These are phyloP conservation scores for Agrostemma githago DNA, from an alignment of 148 eudicot species.

Conservation along the genomic window DNA sequence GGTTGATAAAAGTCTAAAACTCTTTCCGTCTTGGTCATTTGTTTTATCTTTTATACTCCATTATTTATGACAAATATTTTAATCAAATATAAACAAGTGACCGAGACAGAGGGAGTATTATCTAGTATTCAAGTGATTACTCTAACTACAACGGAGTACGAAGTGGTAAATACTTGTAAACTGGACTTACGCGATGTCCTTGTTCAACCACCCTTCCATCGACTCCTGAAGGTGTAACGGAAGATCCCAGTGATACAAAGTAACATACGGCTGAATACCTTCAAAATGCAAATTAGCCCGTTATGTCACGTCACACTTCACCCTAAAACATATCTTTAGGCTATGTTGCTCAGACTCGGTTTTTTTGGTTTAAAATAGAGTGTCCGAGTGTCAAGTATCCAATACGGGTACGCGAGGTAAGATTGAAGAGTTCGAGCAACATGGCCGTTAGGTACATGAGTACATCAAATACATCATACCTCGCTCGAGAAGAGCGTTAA, in stretches of 20 bases:
- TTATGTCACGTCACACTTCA: constrained; percentile 6
- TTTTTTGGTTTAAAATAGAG: too few relatives aligned
- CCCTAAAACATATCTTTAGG: not conserved
- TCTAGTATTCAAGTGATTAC: not conserved
- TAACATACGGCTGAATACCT: constrained; percentile 72
- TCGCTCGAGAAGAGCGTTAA: constrained; percentile 56
- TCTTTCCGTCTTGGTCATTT: too few relatives aligned
- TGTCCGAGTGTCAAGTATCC: too few relatives aligned
- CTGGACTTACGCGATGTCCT: constrained; percentile 58
- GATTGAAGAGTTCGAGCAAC: too few relatives aligned
- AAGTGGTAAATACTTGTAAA: not conserved
- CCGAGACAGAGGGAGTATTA: too few relatives aligned
- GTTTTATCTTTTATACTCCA: too few relatives aligned
- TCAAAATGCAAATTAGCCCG: constrained; percentile 22
- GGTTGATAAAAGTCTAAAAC: too few relatives aligned
- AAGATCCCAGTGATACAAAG: constrained; percentile 89
- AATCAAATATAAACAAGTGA: too few relatives aligned
- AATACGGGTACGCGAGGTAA: too few relatives aligned
- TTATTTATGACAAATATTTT: too few relatives aligned
- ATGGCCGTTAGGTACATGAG: not conserved
- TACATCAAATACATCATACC: constrained; percentile 34
- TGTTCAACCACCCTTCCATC: constrained; percentile 69
- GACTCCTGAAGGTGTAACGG: constrained; percentile 67
- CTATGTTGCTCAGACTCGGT: not conserved
- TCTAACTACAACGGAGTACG: not conserved